Percentiles rank a stretch among this genome's conserved stretches.
phyloP scores from a whole-genome alignment of 192 early-diverging fungal genomes.

The Linnemannia exigua region DNA sequence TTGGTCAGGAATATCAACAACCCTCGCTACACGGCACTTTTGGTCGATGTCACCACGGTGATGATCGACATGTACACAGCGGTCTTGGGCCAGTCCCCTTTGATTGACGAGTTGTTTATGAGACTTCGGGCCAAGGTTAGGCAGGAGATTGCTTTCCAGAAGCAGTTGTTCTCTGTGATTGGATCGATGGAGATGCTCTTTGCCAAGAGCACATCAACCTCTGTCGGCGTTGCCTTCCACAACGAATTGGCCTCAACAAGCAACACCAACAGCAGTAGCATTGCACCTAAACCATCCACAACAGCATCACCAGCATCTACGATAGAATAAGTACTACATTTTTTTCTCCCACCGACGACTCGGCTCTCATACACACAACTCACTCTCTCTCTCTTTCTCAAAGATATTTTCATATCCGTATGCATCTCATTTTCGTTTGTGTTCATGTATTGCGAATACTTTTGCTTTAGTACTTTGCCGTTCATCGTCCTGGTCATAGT shows the following conservation, averaged over 20 bases:
- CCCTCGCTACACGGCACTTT: conserved; percentile 80
- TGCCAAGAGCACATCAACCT: conserved; percentile 60
- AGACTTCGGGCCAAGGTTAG: conserved; percentile 80
- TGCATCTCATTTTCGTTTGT: too few relatives aligned
- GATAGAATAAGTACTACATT: not conserved
- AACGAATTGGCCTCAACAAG: conserved; percentile 40
- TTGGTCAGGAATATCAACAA: conserved; percentile 84
- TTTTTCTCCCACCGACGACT: not conserved
- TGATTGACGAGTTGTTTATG: conserved; percentile 84
- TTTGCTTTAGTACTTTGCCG: too few relatives aligned
- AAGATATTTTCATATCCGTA: too few relatives aligned
- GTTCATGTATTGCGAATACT: too few relatives aligned
- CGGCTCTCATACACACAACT: not conserved
- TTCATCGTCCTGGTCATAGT: too few relatives aligned
- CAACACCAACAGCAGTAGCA: conserved; percentile 9
- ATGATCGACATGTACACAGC: conserved; percentile 89
- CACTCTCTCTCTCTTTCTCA: not conserved
- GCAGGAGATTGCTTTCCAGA: conserved; percentile 83
- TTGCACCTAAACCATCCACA: conserved; percentile 2
- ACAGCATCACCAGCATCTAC: not conserved
- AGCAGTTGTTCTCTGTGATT: conserved; percentile 81
- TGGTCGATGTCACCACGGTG: conserved; percentile 85
- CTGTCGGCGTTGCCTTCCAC: conserved; percentile 42
- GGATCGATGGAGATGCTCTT: conserved; percentile 91
- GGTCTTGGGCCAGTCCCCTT: conserved; percentile 83